Base-by-base conservation (phyloP, 306 rosid genomes). In the Pyrus bretschneideri region DNA sequence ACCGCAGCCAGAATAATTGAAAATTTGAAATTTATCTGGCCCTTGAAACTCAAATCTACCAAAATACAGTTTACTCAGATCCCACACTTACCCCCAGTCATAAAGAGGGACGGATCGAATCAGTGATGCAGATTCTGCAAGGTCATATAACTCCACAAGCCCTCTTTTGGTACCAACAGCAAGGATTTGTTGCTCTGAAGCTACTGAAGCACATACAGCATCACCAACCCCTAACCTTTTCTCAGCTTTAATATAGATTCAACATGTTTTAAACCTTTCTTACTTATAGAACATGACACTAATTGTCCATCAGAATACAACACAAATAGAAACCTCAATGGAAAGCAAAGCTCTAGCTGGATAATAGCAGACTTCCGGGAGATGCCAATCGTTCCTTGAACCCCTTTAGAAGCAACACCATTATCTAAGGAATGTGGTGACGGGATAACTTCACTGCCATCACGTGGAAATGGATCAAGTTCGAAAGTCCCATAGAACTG, bases 81-180 rank as follows among this genome's bases (percentile, higher is more conserved):
- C 77, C 54, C 63, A 80, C 69, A 83, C 97, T 88, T 88, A 94
- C 93, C 98, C 97, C 98, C 98, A 94, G 79, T 94, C 98, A 86
- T 84, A 84, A 82, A 94, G 86, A 80, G 96, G 92, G 82, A 94
- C 91, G 1, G 84, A 38, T 15, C 97, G 93, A 63, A 94, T 89
- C 76, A 85, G 90, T 71, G 86, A 85, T 78, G 75, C 81, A 69
- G 93, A 87, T 78, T 92, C 97, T 29, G 90, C 90, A 78, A 94
- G 81, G 83, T 94, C 97, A 88, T 89, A 92, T 81, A 94, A 83
- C 80, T 94, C 97, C 78, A 92, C 96, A 75, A 75, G 81, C 75
- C 96, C 98, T 90, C 95, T 87, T 84, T 84, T 88, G 78, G 97
- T 92, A 80, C 98, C 98, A 79, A 95, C 97, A 75, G 97, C 97